Evolutionary conservation across 139 green algal genomes (phyloP), one percentile per base, ranked within the genome.

Genomic region (Coelastrella sp.): DNA sequence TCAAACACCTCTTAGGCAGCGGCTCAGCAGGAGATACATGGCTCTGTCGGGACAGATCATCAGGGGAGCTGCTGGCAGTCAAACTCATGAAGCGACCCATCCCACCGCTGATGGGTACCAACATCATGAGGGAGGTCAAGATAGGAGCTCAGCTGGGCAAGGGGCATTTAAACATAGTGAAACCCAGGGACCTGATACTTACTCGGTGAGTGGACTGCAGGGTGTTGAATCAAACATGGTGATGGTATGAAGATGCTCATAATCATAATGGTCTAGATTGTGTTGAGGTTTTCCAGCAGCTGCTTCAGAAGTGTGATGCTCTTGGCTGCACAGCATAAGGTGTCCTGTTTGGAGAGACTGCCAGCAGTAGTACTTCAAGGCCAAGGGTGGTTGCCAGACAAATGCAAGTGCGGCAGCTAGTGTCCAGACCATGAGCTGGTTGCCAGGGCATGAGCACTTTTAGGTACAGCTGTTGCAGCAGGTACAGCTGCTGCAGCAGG

Each of bases 21-120:
- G 95, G 96, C 22, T 95, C 95, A 70, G 96, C 95, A 9, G 96
- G 95, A 57, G 95, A 97, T 61, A 97, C 96, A 4, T 97, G 93
- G 93, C 85, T 95, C 20, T 97, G 93, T 35, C 57, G 82, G 61
- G 74, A 80, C 74, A 80, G 74, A 58, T 19, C 9, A 15, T n/a
- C 24, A 20, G 86, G 90, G 24, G 74, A 94, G 66, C 78, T 91
- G 9, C 92, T 91, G 79, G 94, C 92, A 9, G 91, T 95, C 57
- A 96, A 96, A 89, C 91, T 96, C 57, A 93, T 96, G 56, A 92
- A 93, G 83, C 92, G 94, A 8, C 94, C 92, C 0, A 78, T 96
- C 24, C 94, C 92, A 8, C 89, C 89, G 12, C 78, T 93, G 5
- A 91, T 95, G 59, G 74, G 93, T 24, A 92, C 94, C 22, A 95